These are phyloP conservation scores for Yarrowia galli DNA, from an alignment of 1,139 yeast genomes.

Conservation along the genomic window DNA sequence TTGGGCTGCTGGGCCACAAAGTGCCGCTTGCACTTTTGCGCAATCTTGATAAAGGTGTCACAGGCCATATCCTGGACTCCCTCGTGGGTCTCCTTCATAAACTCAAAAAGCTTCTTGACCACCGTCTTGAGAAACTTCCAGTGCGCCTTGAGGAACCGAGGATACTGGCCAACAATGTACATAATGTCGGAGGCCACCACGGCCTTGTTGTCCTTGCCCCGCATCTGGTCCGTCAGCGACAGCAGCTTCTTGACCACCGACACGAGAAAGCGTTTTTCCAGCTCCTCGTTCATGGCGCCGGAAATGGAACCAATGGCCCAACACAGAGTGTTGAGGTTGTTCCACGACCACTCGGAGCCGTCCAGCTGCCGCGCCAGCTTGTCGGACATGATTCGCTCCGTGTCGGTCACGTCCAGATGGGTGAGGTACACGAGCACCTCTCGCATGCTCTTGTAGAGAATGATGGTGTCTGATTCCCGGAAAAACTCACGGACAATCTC, in stretches of 20 bases:
- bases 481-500: constrained; percentile 98
- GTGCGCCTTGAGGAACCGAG: constrained; percentile 95
- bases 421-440: constrained; percentile 94
- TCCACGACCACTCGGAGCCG: constrained; percentile 99
- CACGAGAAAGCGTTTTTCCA: constrained; percentile 93
- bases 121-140: constrained; percentile 98
- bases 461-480: constrained; percentile 95
- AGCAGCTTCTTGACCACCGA: constrained; percentile 90
- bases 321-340: constrained; percentile 92
- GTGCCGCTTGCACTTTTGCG: constrained; percentile 92
- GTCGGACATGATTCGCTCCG: constrained; percentile 91
- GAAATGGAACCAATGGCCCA: constrained; percentile 99
- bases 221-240: constrained; percentile 91
- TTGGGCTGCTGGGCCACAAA: constrained; percentile 87
- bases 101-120: constrained; percentile 91
- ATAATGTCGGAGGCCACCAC: constrained; percentile 98
- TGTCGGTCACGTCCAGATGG: constrained; percentile 92
- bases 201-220: constrained; percentile 98
- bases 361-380: constrained; percentile 92
- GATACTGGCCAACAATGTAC: constrained; percentile 99
- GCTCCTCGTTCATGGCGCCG: constrained; percentile 98
- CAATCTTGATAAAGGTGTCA: constrained; percentile 95
- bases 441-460: constrained; percentile 92
- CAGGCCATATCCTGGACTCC: constrained; percentile 99
- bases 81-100: constrained; percentile 99